Conservation (phyloP, 2,329 filamentous ascomycete genomes). For the Aureobasidium subglaciale region DNA sequence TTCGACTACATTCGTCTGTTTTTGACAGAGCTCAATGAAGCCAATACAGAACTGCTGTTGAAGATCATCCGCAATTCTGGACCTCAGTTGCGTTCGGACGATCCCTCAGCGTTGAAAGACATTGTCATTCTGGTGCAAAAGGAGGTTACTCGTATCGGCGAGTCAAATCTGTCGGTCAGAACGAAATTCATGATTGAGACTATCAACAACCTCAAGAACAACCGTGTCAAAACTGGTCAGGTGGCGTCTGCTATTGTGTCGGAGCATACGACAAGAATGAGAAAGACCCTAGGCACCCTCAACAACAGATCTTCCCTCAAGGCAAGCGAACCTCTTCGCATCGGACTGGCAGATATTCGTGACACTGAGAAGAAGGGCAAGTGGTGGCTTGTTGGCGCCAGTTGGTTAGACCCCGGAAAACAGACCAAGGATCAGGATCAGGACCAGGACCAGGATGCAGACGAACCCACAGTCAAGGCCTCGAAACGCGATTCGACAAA, state of each 20-base stretch:
- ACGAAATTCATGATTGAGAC: slow-evolving; percentile 98
- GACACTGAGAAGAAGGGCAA: slow-evolving; percentile 82
- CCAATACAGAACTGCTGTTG: slow-evolving; percentile 81
- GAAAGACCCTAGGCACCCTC: slow-evolving; percentile 75
- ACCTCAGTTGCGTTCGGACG: slow-evolving; percentile 76
- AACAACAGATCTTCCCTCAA: slow-evolving; percentile 61
- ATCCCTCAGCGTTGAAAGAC: slow-evolving; percentile 80
- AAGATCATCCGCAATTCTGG: slow-evolving; percentile 76
- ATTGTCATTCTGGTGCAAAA: slow-evolving; percentile 75
- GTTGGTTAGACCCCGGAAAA: slow-evolving; percentile 53
- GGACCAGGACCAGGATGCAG: too few relatives aligned
- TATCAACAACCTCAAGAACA: slow-evolving; percentile 91
- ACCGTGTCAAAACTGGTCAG: slow-evolving; percentile 70
- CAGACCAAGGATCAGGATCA: slow-evolving; percentile 9
- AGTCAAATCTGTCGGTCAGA: slow-evolving; percentile 68
- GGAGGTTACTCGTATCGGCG: slow-evolving; percentile 59
- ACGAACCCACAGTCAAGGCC: background rate
- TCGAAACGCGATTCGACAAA: background rate
- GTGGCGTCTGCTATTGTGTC: slow-evolving; percentile 64
- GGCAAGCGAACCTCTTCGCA: slow-evolving; percentile 71
- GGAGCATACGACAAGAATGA: slow-evolving; percentile 82
- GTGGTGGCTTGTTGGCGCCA: slow-evolving; percentile 98
- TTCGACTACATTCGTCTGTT: slow-evolving; percentile 87
- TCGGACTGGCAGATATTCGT: slow-evolving; percentile 74
- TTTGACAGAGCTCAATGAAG: slow-evolving; percentile 66